These are phyloP conservation scores for Trichosporon sp. DNA, from an alignment of 1,284 basidiomycete genomes.

Conservation along the genomic window DNA sequence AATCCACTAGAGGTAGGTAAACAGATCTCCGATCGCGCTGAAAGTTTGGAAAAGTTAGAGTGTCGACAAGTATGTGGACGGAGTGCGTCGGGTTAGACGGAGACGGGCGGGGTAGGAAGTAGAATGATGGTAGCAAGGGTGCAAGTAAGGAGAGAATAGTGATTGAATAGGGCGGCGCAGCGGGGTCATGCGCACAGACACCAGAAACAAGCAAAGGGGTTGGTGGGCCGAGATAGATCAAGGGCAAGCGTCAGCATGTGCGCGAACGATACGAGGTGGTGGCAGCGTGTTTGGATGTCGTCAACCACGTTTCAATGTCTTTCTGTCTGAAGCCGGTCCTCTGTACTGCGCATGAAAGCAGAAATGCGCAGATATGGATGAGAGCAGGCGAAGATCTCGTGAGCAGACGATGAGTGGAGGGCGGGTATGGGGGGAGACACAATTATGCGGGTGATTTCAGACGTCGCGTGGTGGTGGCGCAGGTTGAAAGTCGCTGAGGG, in stretches of 20 bases:
- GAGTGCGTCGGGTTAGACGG: constrained; percentile 1
- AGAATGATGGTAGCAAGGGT: background rate
- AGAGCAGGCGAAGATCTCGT: no score
- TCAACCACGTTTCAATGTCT: background rate
- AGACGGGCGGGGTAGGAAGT: constrained; percentile 1
- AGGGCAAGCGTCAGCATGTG: constrained; percentile 1
- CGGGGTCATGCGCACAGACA: background rate
- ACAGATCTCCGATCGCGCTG: background rate
- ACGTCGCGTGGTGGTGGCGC: background rate
- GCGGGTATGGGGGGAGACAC: no score
- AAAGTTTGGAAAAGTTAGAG: background rate
- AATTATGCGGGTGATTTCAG: background rate
- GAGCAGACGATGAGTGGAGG: no score
- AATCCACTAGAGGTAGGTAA: background rate
- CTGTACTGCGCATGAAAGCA: no score
- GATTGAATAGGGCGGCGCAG: background rate
- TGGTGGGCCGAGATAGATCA: background rate
- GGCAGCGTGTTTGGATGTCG: background rate
- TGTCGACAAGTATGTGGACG: background rate
- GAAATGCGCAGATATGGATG: background rate
- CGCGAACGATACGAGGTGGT: background rate
- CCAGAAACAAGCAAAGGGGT: background rate
- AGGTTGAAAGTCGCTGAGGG: background rate
- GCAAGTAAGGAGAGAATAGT: background rate
- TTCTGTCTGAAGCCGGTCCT: background rate